Conservation (phyloP, 768 basidiomycete species). For the Royoungia palumana region DNA sequence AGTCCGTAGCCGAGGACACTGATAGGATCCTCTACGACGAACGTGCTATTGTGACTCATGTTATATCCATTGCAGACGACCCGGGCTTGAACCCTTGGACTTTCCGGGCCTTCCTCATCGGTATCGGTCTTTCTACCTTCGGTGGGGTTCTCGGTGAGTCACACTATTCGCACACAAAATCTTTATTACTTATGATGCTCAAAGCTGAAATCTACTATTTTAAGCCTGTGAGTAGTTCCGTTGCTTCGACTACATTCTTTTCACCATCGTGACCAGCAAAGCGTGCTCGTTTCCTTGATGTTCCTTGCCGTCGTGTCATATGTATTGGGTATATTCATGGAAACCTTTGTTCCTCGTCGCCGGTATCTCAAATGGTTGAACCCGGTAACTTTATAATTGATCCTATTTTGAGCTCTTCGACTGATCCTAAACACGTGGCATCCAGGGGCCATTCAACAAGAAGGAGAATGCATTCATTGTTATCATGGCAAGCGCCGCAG, state of each 20-base stretch:
- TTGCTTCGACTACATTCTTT: neutral
- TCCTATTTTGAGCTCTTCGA: neutral
- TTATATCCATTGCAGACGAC: constrained; percentile 40
- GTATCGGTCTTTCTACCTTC: constrained; percentile 50
- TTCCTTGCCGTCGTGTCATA: constrained; percentile 55
- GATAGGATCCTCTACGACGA: constrained; percentile 36
- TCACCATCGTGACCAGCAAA: constrained; percentile 39
- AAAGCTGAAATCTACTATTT: constrained; percentile 61
- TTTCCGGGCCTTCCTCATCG: constrained; percentile 51
- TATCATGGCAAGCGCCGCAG: constrained; percentile 55
- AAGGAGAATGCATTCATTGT: constrained; percentile 58
- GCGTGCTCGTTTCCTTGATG: constrained; percentile 50
- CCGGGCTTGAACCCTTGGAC: constrained; percentile 29
- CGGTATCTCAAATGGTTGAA: constrained; percentile 49
- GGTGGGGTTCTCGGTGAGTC: constrained; percentile 50
- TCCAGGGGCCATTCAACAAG: constrained; percentile 56
- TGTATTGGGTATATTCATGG: constrained; percentile 45
- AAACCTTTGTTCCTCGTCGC: constrained; percentile 42
- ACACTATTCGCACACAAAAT: neutral
- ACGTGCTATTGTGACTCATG: constrained; percentile 46
- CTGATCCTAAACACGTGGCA: neutral
- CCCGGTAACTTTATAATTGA: constrained; percentile 31
- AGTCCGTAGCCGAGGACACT: constrained; percentile 5
- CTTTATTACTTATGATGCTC: constrained; percentile 2
- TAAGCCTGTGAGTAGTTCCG: constrained; percentile 42